Evolutionary conservation across 1,284 basidiomycete species (phyloP), one percentile per base, ranked within the genome.

Genomic region (Boletus coffeatus): DNA sequence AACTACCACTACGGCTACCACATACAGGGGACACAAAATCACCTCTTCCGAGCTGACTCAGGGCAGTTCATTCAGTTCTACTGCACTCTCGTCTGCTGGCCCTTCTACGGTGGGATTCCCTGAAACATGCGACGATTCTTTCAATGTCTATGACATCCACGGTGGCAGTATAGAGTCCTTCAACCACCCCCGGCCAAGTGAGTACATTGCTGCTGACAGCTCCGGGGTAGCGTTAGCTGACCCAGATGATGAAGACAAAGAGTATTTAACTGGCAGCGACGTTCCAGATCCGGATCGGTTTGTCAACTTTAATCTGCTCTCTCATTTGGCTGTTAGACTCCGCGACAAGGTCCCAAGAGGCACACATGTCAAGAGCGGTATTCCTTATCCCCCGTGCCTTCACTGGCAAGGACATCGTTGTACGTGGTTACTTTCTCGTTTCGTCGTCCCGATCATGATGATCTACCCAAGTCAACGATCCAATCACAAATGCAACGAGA

Each of bases 381-480:
- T 96, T 56, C 89, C 92, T 1, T 96, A 94, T 74, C 88, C 88
- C 29, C 2, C 80, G 85, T 11, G 90, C 92, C 11, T 97, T 97
- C 71, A 97, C 94, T 1, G 95, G 94, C 6, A 91, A 90, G 67
- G 94, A 96, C 71, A 88, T 96, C 59, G 93, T 98, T 63, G 92
- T 95, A 77, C 71, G 93, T 83, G 46, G n/a, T 52, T 14, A 34
- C 37, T 8, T 62, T 52, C 9, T 58, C 32, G 10, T 18, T 57
- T 57, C 36, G 5, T 55, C 18, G 18, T 52, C 59, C 13, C 21
- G 48, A 48, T 62, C 3, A n/a, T 58, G 18, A 71, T 18, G 58
- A 39, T 57, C 16, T 32, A 48, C 52, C 60, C 29, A 60, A 93
- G 89, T 90, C 89, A 2, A 92, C 92, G 0, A 92, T 95, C 41